Conservation (phyloP, 371 early-diverging fungal genomes). For the Phascolomyces articulosus region DNA sequence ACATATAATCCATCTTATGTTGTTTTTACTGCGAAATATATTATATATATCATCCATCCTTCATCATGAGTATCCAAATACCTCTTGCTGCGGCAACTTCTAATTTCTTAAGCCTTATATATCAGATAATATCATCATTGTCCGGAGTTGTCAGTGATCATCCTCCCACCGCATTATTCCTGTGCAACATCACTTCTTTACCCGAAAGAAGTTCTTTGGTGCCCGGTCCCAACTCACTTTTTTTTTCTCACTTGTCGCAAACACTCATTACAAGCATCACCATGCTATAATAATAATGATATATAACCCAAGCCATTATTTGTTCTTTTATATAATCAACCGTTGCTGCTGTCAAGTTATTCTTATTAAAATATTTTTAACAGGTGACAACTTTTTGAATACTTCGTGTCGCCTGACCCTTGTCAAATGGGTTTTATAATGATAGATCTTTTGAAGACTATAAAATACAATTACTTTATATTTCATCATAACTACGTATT, state of each 20-base stretch:
- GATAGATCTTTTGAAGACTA: too few relatives aligned
- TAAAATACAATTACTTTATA: too few relatives aligned
- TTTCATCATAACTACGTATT: too few relatives aligned
- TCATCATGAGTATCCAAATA: too few relatives aligned
- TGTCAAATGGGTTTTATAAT: not conserved
- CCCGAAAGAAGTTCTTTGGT: not conserved
- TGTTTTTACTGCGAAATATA: too few relatives aligned
- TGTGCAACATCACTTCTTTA: conserved; percentile 1
- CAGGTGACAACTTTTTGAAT: not conserved
- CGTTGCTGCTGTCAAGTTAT: conserved; percentile 1
- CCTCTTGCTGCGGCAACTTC: too few relatives aligned
- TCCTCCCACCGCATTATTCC: not conserved
- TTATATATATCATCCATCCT: too few relatives aligned
- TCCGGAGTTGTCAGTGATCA: conserved; percentile 4
- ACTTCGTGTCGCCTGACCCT: not conserved
- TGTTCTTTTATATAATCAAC: too few relatives aligned
- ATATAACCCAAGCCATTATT: too few relatives aligned
- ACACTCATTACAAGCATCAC: too few relatives aligned
- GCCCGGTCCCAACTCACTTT: not conserved
- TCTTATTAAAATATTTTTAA: conserved; percentile 1
- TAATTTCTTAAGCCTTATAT: not conserved
- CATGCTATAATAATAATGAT: too few relatives aligned
- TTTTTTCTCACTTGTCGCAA: not conserved
- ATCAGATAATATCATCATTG: not conserved
- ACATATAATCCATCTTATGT: too few relatives aligned